These are phyloP conservation scores for Colletotrichum coccodes DNA, from an alignment of 2,329 filamentous ascomycete species.

Conservation along the genomic window DNA sequence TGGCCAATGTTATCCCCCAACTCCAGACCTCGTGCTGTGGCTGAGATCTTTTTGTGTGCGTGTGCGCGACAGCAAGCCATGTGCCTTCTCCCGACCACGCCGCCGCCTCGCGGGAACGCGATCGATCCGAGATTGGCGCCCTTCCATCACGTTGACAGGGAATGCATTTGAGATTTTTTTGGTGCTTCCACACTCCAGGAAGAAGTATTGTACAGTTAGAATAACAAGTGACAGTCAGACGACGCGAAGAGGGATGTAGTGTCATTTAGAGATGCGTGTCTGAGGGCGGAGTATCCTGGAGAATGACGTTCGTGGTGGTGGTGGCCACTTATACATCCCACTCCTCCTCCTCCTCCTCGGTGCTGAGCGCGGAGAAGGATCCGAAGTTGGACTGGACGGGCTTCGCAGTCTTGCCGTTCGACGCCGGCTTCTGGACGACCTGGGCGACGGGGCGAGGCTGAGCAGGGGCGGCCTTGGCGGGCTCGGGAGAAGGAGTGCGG, in stretches of 20 bases:
- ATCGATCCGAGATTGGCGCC: conserved; percentile 15
- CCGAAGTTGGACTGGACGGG: conserved; percentile 45
- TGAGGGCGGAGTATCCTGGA: conserved; percentile 25
- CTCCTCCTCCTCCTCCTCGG: conserved; percentile 58
- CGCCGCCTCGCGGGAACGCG: conserved; percentile 11
- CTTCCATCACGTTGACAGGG: conserved; percentile 19
- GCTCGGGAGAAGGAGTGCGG: conserved; percentile 52
- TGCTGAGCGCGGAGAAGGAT: conserved; percentile 61
- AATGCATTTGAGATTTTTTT: conserved; percentile 9
- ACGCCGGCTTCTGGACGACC: conserved; percentile 42
- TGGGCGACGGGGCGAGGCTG: conserved; percentile 39
- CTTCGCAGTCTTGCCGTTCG: conserved; percentile 43
- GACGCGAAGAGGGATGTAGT: not conserved
- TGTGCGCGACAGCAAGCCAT: conserved; percentile 25
- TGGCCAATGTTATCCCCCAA: conserved; percentile 31
- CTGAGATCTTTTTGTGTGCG: conserved; percentile 28
- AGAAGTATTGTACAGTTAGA: conserved; percentile 34
- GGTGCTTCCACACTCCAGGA: conserved; percentile 29
- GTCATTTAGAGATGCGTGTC: conserved; percentile 3
- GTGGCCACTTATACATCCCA: conserved; percentile 58
- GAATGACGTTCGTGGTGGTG: not conserved
- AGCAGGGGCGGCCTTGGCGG: conserved; percentile 40
- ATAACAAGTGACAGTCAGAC: conserved; percentile 32
- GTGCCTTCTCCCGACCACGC: conserved; percentile 8
- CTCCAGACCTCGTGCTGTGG: conserved; percentile 29